A percentile compares a stretch with the other conserved stretches of the same genome.
These are phyloP conservation scores for Brassica nigra DNA, from an alignment of 345 rosid species.

Conservation along the genomic window DNA sequence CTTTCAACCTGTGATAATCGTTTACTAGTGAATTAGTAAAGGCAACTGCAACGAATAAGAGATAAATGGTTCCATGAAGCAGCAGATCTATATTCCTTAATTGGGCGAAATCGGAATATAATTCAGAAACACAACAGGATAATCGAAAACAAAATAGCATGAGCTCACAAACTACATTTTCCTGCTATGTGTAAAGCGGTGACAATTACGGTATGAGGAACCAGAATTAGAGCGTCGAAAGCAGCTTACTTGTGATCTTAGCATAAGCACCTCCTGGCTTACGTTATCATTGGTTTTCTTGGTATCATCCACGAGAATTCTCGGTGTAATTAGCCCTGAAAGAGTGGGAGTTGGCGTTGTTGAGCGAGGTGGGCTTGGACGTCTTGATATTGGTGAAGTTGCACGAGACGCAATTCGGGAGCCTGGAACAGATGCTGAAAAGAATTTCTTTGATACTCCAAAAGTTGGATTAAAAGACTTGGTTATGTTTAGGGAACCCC, in stretches of 20 bases:
- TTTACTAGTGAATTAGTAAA: slow-evolving; percentile 3
- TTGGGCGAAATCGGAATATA: not conserved
- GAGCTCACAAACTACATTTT: slow-evolving; percentile 20
- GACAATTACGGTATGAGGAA: not conserved
- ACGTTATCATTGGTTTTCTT: slow-evolving; percentile 72
- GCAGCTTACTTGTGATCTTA: slow-evolving; percentile 78
- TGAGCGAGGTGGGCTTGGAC: slow-evolving; percentile 96
- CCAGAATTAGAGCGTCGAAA: slow-evolving; percentile 13
- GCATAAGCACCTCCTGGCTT: slow-evolving; percentile 81
- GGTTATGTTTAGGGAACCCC: slow-evolving; percentile 73
- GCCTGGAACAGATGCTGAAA: slow-evolving; percentile 99
- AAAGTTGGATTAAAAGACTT: slow-evolving; percentile 86
- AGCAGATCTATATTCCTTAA: not conserved
- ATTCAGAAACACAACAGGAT: not conserved
- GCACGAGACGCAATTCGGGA: slow-evolving; percentile 98
- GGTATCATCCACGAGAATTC: slow-evolving; percentile 66
- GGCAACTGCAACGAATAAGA: not conserved
- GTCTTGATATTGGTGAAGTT: slow-evolving; percentile 95
- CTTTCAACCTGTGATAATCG: slow-evolving; percentile 71
- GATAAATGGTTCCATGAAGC: not conserved
- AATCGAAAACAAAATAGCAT: not conserved
- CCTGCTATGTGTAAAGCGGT: not conserved
- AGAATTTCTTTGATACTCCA: slow-evolving; percentile 92
- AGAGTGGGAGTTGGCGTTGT: slow-evolving; percentile 98
- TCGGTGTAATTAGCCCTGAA: slow-evolving; percentile 88